Evolutionary conservation across 2,329 filamentous ascomycete species (phyloP).

Genomic region (Aspergillaceae sp.): DNA sequence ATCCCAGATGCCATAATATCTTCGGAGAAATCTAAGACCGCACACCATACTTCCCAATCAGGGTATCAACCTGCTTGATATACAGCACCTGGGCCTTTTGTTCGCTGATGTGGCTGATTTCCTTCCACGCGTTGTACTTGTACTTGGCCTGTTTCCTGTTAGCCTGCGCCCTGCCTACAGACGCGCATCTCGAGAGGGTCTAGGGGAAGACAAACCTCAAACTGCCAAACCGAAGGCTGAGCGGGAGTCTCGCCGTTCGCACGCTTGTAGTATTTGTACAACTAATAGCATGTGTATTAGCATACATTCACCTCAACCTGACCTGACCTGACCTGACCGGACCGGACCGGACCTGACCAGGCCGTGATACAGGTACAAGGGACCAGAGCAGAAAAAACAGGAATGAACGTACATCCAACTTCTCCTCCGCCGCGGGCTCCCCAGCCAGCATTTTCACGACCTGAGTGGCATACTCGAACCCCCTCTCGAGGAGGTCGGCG

Average conservation of each 20-base stretch:
- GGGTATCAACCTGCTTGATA: constrained; percentile 59
- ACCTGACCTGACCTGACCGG: no score
- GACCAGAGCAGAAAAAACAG: not conserved
- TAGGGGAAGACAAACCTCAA: constrained; percentile 10
- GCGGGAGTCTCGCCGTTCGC: constrained; percentile 7
- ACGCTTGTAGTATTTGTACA: constrained; percentile 15
- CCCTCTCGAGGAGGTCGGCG: constrained; percentile 17
- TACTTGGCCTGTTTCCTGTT: constrained; percentile 56
- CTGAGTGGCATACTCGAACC: constrained; percentile 24
- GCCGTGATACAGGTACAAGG: no score
- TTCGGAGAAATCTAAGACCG: no score
- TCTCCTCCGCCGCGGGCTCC: constrained; percentile 17
- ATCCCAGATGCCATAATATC: no score
- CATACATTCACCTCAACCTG: no score
- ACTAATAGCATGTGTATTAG: not conserved
- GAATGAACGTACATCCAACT: constrained; percentile 23
- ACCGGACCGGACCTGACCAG: no score
- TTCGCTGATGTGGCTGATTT: constrained; percentile 53
- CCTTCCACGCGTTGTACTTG: constrained; percentile 72
- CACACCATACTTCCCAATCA: constrained; percentile 57
- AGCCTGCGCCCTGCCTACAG: not conserved
- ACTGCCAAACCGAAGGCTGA: constrained; percentile 10
- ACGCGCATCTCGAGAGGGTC: no score
- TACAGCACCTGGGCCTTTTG: constrained; percentile 69
- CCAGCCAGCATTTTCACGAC: constrained; percentile 21